These are phyloP conservation scores for Paraphysoderma sedebokerense DNA, from an alignment of 371 early-diverging fungal species.

Conservation along the genomic window DNA sequence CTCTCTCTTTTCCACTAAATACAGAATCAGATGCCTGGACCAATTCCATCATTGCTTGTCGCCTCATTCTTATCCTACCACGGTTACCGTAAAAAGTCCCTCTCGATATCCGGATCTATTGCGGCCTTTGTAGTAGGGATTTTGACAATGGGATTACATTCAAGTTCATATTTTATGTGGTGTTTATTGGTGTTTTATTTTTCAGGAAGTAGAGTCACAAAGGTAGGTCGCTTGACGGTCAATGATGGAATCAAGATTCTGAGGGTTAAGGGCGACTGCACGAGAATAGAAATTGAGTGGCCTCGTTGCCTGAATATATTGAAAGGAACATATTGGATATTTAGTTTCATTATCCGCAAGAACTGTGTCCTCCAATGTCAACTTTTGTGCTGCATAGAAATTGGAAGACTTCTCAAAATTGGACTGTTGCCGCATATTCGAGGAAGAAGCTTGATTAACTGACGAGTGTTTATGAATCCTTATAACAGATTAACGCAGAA, in stretches of 20 bases:
- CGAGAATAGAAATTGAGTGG: background rate
- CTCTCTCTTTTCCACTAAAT: no score
- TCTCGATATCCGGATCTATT: constrained; percentile 45
- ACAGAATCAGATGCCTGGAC: no score
- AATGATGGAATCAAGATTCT: background rate
- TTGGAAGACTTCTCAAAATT: no score
- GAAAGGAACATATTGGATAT: no score
- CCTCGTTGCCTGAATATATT: no score
- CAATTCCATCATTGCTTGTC: background rate
- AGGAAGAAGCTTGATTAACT: no score
- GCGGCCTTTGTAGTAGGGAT: constrained; percentile 59
- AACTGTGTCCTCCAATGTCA: no score
- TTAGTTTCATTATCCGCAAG: no score
- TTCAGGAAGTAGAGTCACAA: constrained; percentile 53
- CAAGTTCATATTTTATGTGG: constrained; percentile 32
- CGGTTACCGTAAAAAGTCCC: constrained; percentile 42
- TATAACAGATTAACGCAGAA: constrained; percentile 41
- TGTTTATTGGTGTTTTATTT: constrained; percentile 57
- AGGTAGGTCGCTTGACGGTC: constrained; percentile 17
- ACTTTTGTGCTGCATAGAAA: no score
- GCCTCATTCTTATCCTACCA: constrained; percentile 21
- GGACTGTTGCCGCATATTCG: no score
- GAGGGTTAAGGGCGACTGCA: background rate
- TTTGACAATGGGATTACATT: constrained; percentile 46
- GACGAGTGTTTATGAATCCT: no score